A percentile compares a stretch with the other conserved stretches of the same genome.
phyloP scores from a whole-genome alignment of 805 yeast species.

The Wickerhamiella sergipiensis region DNA sequence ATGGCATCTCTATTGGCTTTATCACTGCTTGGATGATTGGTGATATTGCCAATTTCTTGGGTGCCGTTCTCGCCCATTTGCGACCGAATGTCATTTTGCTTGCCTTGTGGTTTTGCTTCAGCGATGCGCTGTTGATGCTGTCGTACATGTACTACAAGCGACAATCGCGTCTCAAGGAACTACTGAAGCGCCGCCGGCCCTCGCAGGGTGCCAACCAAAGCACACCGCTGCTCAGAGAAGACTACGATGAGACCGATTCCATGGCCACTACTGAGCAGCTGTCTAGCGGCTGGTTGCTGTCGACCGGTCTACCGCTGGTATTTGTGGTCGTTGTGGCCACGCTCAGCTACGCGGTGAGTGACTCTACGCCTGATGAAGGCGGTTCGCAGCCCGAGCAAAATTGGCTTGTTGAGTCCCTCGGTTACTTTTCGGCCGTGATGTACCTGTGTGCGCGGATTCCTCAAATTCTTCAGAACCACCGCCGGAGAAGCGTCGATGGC shows the following conservation, averaged over 20 bases:
- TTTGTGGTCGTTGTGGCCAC: constrained; percentile 52
- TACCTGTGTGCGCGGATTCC: constrained; percentile 72
- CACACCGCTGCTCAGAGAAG: constrained; percentile 25
- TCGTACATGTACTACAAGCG: constrained; percentile 44
- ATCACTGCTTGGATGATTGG: constrained; percentile 59
- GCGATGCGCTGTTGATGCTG: constrained; percentile 45
- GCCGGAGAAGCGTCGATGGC: constrained; percentile 69
- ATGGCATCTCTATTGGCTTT: constrained; percentile 60
- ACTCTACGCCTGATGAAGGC: constrained; percentile 10
- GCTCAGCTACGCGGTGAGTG: constrained; percentile 42
- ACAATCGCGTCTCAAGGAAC: not conserved
- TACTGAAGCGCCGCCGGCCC: not conserved
- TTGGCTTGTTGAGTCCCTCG: constrained; percentile 44
- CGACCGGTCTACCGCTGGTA: constrained; percentile 42
- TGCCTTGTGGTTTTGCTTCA: constrained; percentile 66
- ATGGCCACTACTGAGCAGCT: constrained; percentile 11
- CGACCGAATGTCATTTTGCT: constrained; percentile 56
- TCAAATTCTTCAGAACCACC: constrained; percentile 69
- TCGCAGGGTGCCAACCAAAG: constrained; percentile 4
- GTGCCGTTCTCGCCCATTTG: constrained; percentile 56
- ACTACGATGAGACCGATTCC: constrained; percentile 1
- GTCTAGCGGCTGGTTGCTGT: constrained; percentile 12
- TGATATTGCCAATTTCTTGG: constrained; percentile 52
- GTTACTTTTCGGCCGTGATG: constrained; percentile 53
- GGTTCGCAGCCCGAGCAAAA: constrained; percentile 16